Evolutionary conservation across 2,329 filamentous ascomycete genomes (phyloP), one percentile per base, ranked within the genome.

Genomic region (Harringtonia lauricola): DNA sequence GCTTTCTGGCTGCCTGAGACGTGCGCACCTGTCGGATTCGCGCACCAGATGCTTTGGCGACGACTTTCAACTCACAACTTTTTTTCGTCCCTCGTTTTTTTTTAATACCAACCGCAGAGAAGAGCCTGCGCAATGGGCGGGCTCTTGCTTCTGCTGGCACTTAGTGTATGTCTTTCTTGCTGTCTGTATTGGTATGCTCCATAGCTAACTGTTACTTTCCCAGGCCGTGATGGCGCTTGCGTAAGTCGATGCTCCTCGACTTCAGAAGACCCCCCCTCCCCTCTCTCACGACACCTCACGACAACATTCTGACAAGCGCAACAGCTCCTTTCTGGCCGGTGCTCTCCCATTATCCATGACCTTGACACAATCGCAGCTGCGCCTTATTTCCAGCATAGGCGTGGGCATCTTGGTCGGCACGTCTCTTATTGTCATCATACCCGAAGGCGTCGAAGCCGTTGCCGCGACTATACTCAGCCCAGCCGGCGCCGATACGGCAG

Each of bases 351-450:
- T 98, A 41, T 89, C 87, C 46, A 86, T 98, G 70, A 78, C 82
- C 45, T 74, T 98, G 22, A 90, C 89, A 26, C 80, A 84, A 47
- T 86, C 87, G 36, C 87, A 95, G 62, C 69, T 96, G 45, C 83
- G 90, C 57, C 69, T 95, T 40, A 85, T 96, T 59, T 94, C 90
- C 19, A 89, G 88, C 45, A 77, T 96, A 59, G 92, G 92, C 42
- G 87, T 95, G 62, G 92, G 92, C 36, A 84, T 98, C 41, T 71
- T 98, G 9, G 89, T 98, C 15, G 92, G 92, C 30, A 96, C 92
- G 24, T 90, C 90, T 2, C 74, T 98, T 51, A 90, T 96, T 51
- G 88, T 98, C 28, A 96, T 98, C 57, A 95, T 98, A 55, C 92
- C 92, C 1, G 92, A 98, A 63, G 92, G 92, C 31, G 82, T 96